A percentile compares a stretch with the other conserved stretches of the same genome.
phyloP scores from a whole-genome alignment of 116 monocot genomes.

The Posidonia oceanica region DNA sequence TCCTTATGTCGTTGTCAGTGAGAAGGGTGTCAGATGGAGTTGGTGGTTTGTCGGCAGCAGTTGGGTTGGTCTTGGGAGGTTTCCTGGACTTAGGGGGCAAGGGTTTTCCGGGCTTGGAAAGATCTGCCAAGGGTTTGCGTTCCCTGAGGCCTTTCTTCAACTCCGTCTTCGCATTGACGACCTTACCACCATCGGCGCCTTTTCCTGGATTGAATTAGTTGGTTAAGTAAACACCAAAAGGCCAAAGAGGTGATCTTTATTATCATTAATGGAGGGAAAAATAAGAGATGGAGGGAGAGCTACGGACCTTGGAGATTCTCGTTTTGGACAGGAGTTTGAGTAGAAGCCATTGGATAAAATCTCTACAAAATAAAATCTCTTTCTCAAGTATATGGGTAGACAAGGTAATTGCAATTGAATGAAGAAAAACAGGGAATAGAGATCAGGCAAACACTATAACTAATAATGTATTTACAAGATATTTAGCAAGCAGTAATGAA shows the following conservation, averaged over 20 bases:
- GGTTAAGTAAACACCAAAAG: no score
- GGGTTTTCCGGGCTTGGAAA: slow-evolving; percentile 1
- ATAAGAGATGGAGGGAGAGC: no score
- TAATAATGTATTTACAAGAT: no score
- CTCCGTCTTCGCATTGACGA: background rate
- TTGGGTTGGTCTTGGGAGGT: background rate
- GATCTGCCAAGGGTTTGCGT: slow-evolving; percentile 4
- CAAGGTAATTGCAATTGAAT: no score
- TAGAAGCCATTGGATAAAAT: no score
- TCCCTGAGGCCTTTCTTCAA: background rate
- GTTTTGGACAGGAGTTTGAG: background rate
- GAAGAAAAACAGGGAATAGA: no score
- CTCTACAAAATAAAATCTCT: no score
- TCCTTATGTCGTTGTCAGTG: slow-evolving; percentile 28
- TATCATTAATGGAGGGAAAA: no score
- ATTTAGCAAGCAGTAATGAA: no score
- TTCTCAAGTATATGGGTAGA: no score
- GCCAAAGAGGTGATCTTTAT: no score
- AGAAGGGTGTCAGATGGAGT: background rate
- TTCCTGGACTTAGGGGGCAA: background rate
- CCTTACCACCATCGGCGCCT: background rate
- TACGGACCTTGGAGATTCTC: slow-evolving; percentile 4
- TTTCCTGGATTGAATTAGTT: background rate
- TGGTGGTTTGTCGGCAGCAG: background rate
- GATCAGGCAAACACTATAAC: no score